Base-by-base conservation (phyloP, 2,329 filamentous ascomycete genomes). In the Curvularia eragrostidis region DNA sequence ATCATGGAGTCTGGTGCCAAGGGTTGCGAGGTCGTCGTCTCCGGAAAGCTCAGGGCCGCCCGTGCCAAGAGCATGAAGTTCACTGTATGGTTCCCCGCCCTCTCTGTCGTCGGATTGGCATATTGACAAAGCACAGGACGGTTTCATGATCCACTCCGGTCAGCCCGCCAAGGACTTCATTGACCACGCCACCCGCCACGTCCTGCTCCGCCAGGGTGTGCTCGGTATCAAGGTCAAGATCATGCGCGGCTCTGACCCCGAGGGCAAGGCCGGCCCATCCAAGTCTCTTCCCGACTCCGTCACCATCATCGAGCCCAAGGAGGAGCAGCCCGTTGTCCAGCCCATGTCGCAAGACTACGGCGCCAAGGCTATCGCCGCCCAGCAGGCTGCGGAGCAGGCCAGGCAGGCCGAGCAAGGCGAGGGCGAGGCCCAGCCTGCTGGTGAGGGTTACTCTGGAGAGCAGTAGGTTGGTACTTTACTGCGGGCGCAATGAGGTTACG, bases 31-130 rank as follows among this genome's bases (percentile, higher is more conserved):
- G 95, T 99, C 71, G 95, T 99, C 80, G 95, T 99, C 73, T 97
- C 93, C 74, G 95, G 95, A 83, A 99, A 99, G 90, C 91, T 99
- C 76, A 90, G 95, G 80, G 95, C 95, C 82, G 95, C 95, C 78
- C 93, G 95, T 87, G 95, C 95, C 84, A 99, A 99, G 92, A 92
- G 88, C 85, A 99, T 99, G 95, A 99, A 99, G 90, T 99, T 99
- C 90, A 99, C 95, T 83, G 93, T 88, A 85, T 66, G 84, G 57
- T 50, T 18, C 43, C 30, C n/a, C 47, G 28, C 18, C 24, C 9
- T 19, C 23, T 3, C 19, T 28, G 18, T 23, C 55, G 39, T 26
- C 47, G 13, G 46, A 42, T 26, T 44, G 18, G 12, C 5, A 52
- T 54, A 59, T 63, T 76, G 59, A 74, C 58, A 62, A 62, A 15